Conservation (phyloP, 441 rosid species). For the Pelargonium fulgidum region DNA sequence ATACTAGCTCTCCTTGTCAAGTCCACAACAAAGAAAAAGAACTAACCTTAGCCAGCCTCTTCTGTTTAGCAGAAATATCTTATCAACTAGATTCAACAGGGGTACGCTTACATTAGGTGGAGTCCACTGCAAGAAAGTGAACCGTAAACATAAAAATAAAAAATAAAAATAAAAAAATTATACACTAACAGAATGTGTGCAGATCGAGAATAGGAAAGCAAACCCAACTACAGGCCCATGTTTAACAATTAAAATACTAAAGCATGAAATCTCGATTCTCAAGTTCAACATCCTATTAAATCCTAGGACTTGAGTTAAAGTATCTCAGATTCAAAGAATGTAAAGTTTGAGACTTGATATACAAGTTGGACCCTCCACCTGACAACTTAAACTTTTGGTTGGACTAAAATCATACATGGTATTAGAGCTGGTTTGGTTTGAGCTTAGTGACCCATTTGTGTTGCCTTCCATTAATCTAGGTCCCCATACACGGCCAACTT, state of each 20-base stretch:
- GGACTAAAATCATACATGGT: no score
- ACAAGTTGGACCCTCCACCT: no score
- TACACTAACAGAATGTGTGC: slow-evolving; percentile 2
- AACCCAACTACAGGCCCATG: background rate
- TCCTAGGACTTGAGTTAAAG: background rate
- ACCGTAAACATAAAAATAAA: slow-evolving; percentile 7
- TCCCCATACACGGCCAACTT: no score
- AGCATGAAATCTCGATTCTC: background rate
- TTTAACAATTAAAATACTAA: background rate
- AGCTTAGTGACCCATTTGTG: no score
- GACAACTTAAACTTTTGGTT: no score
- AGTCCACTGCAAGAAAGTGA: slow-evolving; percentile 62
- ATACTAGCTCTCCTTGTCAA: background rate
- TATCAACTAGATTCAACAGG: slow-evolving; percentile 87
- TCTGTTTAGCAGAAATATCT: slow-evolving; percentile 89
- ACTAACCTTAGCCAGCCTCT: slow-evolving; percentile 74
- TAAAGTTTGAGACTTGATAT: no score
- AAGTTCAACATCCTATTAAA: background rate
- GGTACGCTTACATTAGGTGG: slow-evolving; percentile 96
- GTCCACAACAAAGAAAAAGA: slow-evolving; percentile 7
- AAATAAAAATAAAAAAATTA: slow-evolving; percentile 5
- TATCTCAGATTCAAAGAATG: no score
- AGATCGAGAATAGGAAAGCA: slow-evolving; percentile 2
- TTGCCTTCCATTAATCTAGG: no score
- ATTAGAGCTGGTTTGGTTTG: no score